Evolutionary conservation across 2,329 filamentous ascomycete species (phyloP), one percentile per base, ranked within the genome.

Genomic region (Exutisphaerella laricina): DNA sequence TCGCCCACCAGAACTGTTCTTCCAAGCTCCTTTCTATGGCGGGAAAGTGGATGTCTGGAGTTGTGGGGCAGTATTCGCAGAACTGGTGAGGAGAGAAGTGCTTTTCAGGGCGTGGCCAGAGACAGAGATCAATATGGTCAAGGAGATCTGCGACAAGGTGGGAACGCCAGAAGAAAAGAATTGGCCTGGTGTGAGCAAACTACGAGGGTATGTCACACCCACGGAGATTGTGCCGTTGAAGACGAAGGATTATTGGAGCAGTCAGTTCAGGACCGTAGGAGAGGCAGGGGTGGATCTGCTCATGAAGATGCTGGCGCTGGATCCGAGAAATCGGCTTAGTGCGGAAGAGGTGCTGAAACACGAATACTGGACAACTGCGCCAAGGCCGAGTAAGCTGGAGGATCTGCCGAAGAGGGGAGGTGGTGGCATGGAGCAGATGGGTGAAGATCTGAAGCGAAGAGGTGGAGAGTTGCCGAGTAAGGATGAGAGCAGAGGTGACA

Each of bases 31-130:
- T 45, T 86, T 92, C 68, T 98, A 98, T 70, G 82, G 82, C 31
- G 88, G 88, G 17, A 85, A 84, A 5, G 92, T 96, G 14, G 92
- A 98, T 63, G 75, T 98, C 46, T 98, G 92, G 90, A 89, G 84
- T 35, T 85, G 94, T 43, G 92, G 88, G 36, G 81, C 87, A 61
- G 88, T 98, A 8, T 92, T 98, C 56, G 90, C 89, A 21, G 92
- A 98, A 67, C 77, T 98, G 39, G 73, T 95, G 44, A 73, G 90
- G 46, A 80, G 92, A 39, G 79, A 81, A 4, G 88, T 89, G 0
- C 94, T 88, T 59, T 77, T 97, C 44, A 47, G 54, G 9, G 60
- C 59, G 1, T 81, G 86, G 1, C 88, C 87, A 2, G 82, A 86
- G 61, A 85, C 80, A 2, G 92, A 97, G 62, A 74, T 97, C 50